Evolutionary conservation across 139 green algal species (phyloP), one percentile per base, ranked within the genome.

Genomic region (Chlamydomonas incerta): DNA sequence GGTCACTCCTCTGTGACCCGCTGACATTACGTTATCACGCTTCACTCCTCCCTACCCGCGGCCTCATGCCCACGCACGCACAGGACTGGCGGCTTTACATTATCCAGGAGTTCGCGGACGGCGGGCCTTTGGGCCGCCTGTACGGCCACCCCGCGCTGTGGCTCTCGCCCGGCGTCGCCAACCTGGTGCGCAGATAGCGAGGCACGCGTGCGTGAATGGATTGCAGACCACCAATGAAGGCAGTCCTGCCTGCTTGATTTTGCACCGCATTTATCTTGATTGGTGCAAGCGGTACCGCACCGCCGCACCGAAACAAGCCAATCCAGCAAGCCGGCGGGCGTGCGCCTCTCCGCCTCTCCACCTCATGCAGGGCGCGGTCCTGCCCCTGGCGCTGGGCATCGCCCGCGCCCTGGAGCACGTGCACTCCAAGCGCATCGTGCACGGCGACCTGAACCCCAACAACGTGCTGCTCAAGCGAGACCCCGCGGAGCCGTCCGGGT

Each of bases 381-480:
- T 65, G 57, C 26, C 57, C 57, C 31, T 90, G n/a, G 86, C 65
- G 11, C 79, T 80, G 34, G 68, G 85, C 60, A 75, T 90, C 18
- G 72, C 86, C 8, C 47, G 62, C 31, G 92, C 87, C 21, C 75
- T 95, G 73, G 62, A 72, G 35, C 89, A 93, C 82, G 86, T 95
- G 34, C 92, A 95, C 80, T 84, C 74, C 47, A 72, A 88, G 21
- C 69, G 85, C 80, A 95, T 93, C 68, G n/a, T n/a, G n/a, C n/a
- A n/a, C n/a, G n/a, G n/a, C n/a, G n/a, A n/a, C n/a, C n/a, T n/a
- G n/a, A n/a, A n/a, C n/a, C n/a, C n/a, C n/a, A n/a, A n/a, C n/a
- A n/a, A n/a, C n/a, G n/a, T n/a, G n/a, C n/a, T n/a, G n/a, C n/a
- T n/a, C n/a, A n/a, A n/a, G n/a, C n/a, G n/a, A n/a, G n/a, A n/a